Conservation (phyloP, 2,329 filamentous ascomycete species). For the Coniochaeta sp. region DNA sequence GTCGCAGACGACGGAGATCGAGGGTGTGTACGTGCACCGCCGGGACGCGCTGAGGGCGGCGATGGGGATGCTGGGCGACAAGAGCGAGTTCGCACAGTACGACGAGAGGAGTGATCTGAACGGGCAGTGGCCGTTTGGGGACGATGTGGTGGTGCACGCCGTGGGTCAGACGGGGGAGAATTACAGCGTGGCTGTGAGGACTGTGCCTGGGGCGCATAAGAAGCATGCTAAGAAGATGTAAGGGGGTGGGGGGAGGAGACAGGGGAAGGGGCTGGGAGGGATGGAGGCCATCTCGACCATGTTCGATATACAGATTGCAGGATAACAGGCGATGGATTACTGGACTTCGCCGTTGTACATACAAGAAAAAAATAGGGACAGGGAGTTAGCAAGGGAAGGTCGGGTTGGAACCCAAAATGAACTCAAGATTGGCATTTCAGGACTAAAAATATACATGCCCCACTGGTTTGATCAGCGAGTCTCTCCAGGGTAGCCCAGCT, state of each 20-base stretch:
- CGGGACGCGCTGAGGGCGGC: constrained; percentile 27
- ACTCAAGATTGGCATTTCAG: no score
- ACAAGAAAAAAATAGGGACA: no score
- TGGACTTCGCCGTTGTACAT: no score
- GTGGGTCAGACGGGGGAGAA: constrained; percentile 34
- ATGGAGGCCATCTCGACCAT: no score
- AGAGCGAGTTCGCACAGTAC: constrained; percentile 21
- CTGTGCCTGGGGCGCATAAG: constrained; percentile 17
- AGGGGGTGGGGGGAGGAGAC: not conserved
- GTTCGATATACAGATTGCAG: no score
- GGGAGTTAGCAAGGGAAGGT: no score
- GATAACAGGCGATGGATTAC: no score
- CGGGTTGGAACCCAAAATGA: no score
- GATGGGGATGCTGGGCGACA: constrained; percentile 20
- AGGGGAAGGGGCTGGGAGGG: not conserved
- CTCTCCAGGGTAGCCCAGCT: not conserved
- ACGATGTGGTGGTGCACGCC: constrained; percentile 35
- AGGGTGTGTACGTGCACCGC: constrained; percentile 27
- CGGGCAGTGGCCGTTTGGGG: constrained; percentile 34
- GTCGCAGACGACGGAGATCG: constrained; percentile 24
- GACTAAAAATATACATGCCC: no score
- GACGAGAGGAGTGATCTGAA: constrained; percentile 14
- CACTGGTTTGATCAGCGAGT: no score
- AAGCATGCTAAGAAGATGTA: constrained; percentile 12
- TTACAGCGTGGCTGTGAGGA: constrained; percentile 27